Conservation (phyloP, 129 eudicot genomes). For the Gnaphalium uliginosum region DNA sequence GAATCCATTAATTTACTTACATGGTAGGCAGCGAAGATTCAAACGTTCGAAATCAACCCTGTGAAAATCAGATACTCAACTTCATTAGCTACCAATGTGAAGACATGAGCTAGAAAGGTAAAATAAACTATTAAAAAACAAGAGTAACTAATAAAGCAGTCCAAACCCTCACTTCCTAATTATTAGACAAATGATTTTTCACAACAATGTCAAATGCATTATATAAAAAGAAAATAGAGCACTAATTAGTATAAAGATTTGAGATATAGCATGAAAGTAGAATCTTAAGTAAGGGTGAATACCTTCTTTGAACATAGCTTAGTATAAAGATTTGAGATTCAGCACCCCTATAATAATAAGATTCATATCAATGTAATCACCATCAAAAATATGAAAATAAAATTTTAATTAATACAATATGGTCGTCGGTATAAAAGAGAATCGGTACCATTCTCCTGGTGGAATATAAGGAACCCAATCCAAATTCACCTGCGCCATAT, state of each 20-base stretch:
- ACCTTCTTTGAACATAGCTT: conserved; percentile 76
- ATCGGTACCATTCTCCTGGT: conserved; percentile 55
- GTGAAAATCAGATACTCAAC: conserved; percentile 18
- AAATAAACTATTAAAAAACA: neutral
- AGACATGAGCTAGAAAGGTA: too few species aligned
- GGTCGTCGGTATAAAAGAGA: neutral
- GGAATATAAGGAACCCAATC: conserved; percentile 95
- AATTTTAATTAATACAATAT: neutral
- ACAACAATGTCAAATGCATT: neutral
- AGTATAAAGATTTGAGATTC: conserved; percentile 67
- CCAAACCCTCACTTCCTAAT: neutral
- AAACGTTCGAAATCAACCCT: conserved; percentile 72
- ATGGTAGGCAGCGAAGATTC: conserved; percentile 75
- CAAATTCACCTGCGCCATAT: conserved; percentile 90
- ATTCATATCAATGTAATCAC: conserved; percentile 14
- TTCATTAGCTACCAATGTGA: neutral
- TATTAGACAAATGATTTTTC: neutral
- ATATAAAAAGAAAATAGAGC: neutral
- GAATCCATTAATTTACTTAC: conserved; percentile 42
- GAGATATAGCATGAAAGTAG: neutral
- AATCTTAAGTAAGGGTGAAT: conserved; percentile 1
- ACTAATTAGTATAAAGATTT: neutral
- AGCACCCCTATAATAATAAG: conserved; percentile 34
- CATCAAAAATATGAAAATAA: neutral
- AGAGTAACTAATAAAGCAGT: neutral